These are phyloP conservation scores for Trichophyton equinum DNA, from an alignment of 2,329 filamentous ascomycete species.

Conservation along the genomic window DNA sequence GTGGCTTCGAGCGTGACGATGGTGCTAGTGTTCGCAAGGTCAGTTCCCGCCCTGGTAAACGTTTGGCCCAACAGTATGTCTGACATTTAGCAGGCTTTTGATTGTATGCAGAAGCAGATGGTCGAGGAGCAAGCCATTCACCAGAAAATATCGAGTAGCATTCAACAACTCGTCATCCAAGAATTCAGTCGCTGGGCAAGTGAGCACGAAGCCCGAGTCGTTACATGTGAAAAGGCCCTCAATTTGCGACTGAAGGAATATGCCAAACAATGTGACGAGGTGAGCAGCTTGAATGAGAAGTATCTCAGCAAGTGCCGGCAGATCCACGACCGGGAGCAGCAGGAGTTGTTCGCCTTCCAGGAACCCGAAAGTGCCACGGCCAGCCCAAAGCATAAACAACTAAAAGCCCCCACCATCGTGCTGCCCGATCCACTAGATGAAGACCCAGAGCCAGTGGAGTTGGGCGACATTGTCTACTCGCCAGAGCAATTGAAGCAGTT, in stretches of 20 bases:
- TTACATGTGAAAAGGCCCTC: slow-evolving; percentile 89
- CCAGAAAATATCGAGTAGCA: slow-evolving; percentile 90
- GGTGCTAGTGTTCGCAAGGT: slow-evolving; percentile 94
- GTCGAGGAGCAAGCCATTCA: slow-evolving; percentile 78
- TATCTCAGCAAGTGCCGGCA: slow-evolving; percentile 99
- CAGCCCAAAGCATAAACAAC: slow-evolving; percentile 43
- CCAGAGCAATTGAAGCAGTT: slow-evolving; percentile 87
- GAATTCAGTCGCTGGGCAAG: slow-evolving; percentile 96
- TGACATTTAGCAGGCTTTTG: slow-evolving; percentile 60
- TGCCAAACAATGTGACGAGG: slow-evolving; percentile 76
- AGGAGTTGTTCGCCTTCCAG: slow-evolving; percentile 96
- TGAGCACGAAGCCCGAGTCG: slow-evolving; percentile 77
- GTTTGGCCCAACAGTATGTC: background rate
- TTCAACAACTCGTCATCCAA: slow-evolving; percentile 85
- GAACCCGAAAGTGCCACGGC: slow-evolving; percentile 49
- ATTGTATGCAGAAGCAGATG: slow-evolving; percentile 87
- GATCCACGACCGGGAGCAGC: slow-evolving; percentile 92
- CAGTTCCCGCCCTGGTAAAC: slow-evolving; percentile 16
- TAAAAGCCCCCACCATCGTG: slow-evolving; percentile 61
- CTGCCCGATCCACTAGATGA: slow-evolving; percentile 56
- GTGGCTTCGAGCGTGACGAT: slow-evolving; percentile 82
- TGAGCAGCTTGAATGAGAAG: slow-evolving; percentile 84
- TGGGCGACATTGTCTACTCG: slow-evolving; percentile 77
- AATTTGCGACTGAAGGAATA: slow-evolving; percentile 84
- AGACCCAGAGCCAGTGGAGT: slow-evolving; percentile 76